Base-by-base conservation (phyloP, 257 asterid genomes). In the Handroanthus guayacan region DNA sequence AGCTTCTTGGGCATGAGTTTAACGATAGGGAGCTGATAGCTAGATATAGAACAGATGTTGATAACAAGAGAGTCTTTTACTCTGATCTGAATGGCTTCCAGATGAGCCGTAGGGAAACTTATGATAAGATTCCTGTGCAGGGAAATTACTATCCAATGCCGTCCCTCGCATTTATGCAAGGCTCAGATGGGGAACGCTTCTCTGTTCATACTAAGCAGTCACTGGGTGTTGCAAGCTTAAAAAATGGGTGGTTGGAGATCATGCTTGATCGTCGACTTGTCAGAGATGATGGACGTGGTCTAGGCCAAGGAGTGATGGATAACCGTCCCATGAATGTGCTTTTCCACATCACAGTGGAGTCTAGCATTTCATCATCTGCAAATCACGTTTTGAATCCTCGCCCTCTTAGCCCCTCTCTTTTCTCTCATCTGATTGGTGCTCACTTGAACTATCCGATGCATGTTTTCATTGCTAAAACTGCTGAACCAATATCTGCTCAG, bases 121-220 rank as follows among this genome's bases (percentile, higher is more conserved):
- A 93, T 66, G 96, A 90, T 81, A 95, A 95, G 87, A 93, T 95
- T 72, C 97, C 99, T 2, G 70, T 90, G 69, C 99, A 95, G 80
- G 99, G 99, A 11, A 95, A 95, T 80, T 95, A 93, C 87, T 95
- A 93, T 43, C 99, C 98, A 4, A 93, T 95, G 96, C 98, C 98
- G 31, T 87, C 97, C 55, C 97, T 95, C 38, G 97, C 97, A 75
- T 91, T 93, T 72, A 85, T 95, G 89, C 96, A 91, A 77, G 92
- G 89, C 36, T 55, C 86, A 62, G 72, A 81, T 5, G 97, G 98
- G n/a, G 80, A 80, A 11, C 97, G 98, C 62, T 91, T 95, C 78
- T 95, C 98, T 6, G 86, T 95, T 63, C 99, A 95, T 71, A 83
- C 93, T 10, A 86, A 91, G 72, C 99, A 93, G 87, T 91, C 97